These are phyloP conservation scores for Schizosaccharomyces lindneri DNA, from an alignment of 805 yeast genomes.

Conservation along the genomic window DNA sequence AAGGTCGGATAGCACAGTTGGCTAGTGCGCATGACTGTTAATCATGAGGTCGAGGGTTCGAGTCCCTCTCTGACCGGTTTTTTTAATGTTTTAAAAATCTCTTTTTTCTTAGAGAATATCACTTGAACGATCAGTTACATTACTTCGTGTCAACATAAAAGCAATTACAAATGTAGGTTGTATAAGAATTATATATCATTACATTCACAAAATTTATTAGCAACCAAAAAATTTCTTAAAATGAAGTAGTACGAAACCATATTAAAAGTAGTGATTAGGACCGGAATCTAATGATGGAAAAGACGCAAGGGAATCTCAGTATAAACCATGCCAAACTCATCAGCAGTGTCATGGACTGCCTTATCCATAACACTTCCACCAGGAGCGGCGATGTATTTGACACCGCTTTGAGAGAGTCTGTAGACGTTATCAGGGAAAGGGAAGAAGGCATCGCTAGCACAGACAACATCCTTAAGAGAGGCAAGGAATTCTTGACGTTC, in stretches of 20 bases:
- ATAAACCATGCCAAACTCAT: slow-evolving; percentile 66
- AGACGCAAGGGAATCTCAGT: slow-evolving; percentile 92
- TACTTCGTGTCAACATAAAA: too few species aligned
- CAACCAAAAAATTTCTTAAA: too few species aligned
- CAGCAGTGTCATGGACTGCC: slow-evolving; percentile 89
- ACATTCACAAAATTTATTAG: too few species aligned
- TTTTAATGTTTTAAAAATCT: too few species aligned
- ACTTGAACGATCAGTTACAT: too few species aligned
- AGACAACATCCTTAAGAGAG: slow-evolving; percentile 62
- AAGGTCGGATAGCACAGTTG: not conserved
- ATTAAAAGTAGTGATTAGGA: not conserved
- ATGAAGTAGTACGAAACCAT: not conserved
- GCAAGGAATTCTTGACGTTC: slow-evolving; percentile 76
- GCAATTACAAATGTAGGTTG: too few species aligned
- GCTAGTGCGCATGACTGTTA: slow-evolving; percentile 1
- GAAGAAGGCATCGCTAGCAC: slow-evolving; percentile 96
- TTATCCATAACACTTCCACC: slow-evolving; percentile 94
- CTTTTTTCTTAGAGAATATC: too few species aligned
- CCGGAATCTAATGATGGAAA: slow-evolving; percentile 59
- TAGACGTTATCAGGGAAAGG: slow-evolving; percentile 98
- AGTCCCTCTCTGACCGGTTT: not conserved
- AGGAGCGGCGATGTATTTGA: slow-evolving; percentile 86
- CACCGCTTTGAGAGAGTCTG: slow-evolving; percentile 94
- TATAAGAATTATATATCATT: too few species aligned
- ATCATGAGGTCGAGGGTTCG: slow-evolving; percentile 2